Conservation (phyloP, 768 basidiomycete genomes). For the Suillus clintonianus region DNA sequence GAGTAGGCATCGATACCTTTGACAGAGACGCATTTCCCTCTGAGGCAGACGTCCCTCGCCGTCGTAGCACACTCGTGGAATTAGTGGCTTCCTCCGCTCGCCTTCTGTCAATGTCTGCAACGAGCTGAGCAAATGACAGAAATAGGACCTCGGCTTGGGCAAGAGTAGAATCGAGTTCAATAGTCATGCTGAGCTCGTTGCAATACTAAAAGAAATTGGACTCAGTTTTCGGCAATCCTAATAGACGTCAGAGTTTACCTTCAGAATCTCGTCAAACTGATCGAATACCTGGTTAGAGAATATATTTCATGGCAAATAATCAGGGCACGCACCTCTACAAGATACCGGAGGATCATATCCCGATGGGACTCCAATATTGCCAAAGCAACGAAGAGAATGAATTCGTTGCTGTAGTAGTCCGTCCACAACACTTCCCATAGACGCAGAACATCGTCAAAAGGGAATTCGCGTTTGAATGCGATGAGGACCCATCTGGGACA, state of each 20-base stretch:
- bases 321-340: conserved; percentile 72
- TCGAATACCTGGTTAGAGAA: conserved; percentile 1
- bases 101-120: conserved; percentile 86
- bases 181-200: conserved; percentile 94
- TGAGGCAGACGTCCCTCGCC: conserved; percentile 25
- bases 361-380: conserved; percentile 94
- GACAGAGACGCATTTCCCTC: conserved; percentile 14
- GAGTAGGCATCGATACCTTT: conserved; percentile 43
- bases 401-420: conserved; percentile 83
- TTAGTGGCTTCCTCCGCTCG: conserved; percentile 53
- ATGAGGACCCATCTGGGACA: conserved; percentile 83
- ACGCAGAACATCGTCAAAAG: conserved; percentile 85
- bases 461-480: conserved; percentile 94
- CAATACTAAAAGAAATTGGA: conserved; percentile 60
- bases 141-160: conserved; percentile 97
- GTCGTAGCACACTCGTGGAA: conserved; percentile 32
- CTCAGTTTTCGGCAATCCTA: not conserved
- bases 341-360: conserved; percentile 92
- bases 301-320: not conserved
- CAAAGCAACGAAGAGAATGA: conserved; percentile 92
- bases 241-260: conserved; percentile 40
- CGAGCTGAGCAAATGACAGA: conserved; percentile 84
- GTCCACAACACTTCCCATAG: conserved; percentile 97
- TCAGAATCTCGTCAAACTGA: conserved; percentile 81
- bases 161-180: conserved; percentile 93